Base-by-base conservation (phyloP, 2,329 filamentous ascomycete genomes). In the Tetracladium maxilliforme region DNA sequence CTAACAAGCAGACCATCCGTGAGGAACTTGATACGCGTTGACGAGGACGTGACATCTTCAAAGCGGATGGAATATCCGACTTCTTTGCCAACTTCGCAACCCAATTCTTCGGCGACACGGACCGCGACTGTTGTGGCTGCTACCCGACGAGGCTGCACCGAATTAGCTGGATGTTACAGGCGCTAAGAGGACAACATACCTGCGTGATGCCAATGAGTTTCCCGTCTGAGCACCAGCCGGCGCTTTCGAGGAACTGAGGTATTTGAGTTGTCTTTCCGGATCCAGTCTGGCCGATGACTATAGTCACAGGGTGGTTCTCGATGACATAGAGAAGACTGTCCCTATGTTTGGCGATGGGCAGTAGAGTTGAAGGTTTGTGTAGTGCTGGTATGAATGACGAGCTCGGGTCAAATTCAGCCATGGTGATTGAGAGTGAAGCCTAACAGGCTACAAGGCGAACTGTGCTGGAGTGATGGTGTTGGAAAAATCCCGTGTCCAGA, bases 231-330 rank as follows among this genome's bases (percentile, higher is more conserved):
- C 82, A 87, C 86, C 87, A 95, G 50, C 87, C 87, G 41, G 78
- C 81, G 39, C 80, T 64, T 30, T 92, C 75, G 9, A 95, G 64
- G 40, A 79, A 95, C 39, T 94, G 87, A 2, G 90, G 90, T 21
- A 95, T 76, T 45, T 95, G 90, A 0, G 90, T 95, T 2, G 86
- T 93, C 52, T 95, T 95, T 21, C 87, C 86, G 14, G 81, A 92
- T 4, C 90, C 90, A 2, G 90, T 95, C 45, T 94, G 84, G 7
- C 87, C 90, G 27, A 95, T 73, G 9, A 95, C 71, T 25, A 95
- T 82, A 1, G 81, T 87, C 29, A 95, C 76, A 0, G 80, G 76
- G 34, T 71, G 70, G 6, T 70, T 84, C 47, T 95, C 87, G 30
- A 94, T 68, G 10, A 86, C 64, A 50, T 93, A 95, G 3, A 94